These are phyloP conservation scores for Corinectria fuckeliana DNA, from an alignment of 2,329 filamentous ascomycete genomes.

Conservation along the genomic window DNA sequence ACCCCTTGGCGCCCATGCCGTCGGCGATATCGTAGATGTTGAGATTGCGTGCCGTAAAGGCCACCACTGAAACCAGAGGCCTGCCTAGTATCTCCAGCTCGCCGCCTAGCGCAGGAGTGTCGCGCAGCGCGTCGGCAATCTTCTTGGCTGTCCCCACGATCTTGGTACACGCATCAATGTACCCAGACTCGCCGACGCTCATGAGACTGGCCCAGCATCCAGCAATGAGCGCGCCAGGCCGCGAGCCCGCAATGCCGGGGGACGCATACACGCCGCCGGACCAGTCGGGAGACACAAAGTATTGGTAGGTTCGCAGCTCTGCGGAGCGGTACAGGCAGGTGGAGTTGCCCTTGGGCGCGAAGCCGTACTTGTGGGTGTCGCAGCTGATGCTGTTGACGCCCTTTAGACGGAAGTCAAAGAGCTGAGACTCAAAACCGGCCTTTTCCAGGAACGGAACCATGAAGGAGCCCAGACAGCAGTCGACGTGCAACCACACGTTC, in stretches of 20 bases:
- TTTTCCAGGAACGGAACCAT: conserved; percentile 89
- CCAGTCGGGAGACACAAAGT: conserved; percentile 96
- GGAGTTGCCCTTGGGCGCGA: conserved; percentile 96
- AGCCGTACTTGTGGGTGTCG: conserved; percentile 99
- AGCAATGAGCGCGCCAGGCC: conserved; percentile 92
- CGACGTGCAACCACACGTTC: conserved; percentile 88
- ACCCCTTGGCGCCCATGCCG: conserved; percentile 81
- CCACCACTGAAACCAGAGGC: conserved; percentile 88
- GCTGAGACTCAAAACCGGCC: conserved; percentile 88
- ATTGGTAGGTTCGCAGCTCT: conserved; percentile 84
- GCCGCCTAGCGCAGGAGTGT: conserved; percentile 69
- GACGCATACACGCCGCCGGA: conserved; percentile 94
- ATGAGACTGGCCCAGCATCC: conserved; percentile 95
- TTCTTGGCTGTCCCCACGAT: conserved; percentile 89
- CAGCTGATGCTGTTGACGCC: conserved; percentile 96
- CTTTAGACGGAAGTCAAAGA: conserved; percentile 92
- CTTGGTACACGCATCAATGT: conserved; percentile 82
- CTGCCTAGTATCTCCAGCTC: conserved; percentile 84
- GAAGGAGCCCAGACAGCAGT: conserved; percentile 97
- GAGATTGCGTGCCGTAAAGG: conserved; percentile 83
- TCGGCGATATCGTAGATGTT: conserved; percentile 96
- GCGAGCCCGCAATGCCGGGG: conserved; percentile 87
- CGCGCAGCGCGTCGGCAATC: conserved; percentile 76
- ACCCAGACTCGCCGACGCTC: conserved; percentile 85
- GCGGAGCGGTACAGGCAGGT: conserved; percentile 88